Percentiles rank a stretch among this genome's conserved stretches.
These are phyloP conservation scores for Boletus insuetus DNA, from an alignment of 768 basidiomycete genomes.

Conservation along the genomic window DNA sequence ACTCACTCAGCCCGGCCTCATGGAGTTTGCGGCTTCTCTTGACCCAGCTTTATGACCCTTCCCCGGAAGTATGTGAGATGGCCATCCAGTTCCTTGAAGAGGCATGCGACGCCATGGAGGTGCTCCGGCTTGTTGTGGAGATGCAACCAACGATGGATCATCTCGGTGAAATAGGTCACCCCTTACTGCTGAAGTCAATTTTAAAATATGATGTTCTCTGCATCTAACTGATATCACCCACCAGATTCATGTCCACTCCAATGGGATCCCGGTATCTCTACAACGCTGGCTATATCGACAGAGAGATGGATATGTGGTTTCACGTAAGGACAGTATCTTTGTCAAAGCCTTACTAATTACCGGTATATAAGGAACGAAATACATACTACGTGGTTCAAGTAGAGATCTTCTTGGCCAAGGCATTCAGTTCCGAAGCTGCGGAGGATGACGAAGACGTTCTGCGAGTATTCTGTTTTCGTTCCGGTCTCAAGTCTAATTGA, in stretches of 20 bases:
- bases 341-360: conserved; percentile 4
- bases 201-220: not conserved
- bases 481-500: not conserved
- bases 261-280: conserved; percentile 92
- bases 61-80: conserved; percentile 84
- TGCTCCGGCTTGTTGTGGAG: conserved; percentile 86
- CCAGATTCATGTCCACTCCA: conserved; percentile 90
- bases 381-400: conserved; percentile 90
- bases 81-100: conserved; percentile 89
- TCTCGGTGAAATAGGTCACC: conserved; percentile 88
- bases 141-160: conserved; percentile 96
- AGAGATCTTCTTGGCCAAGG: conserved; percentile 85
- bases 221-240: not conserved
- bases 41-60: conserved; percentile 94
- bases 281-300: conserved; percentile 88
- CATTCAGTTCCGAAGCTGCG: conserved; percentile 53
- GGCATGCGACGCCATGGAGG: conserved; percentile 80
- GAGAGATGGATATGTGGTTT: conserved; percentile 96
- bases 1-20: conserved; percentile 58
- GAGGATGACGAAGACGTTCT: conserved; percentile 69
- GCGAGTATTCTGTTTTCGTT: conserved; percentile 33
- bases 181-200: conserved; percentile 79
- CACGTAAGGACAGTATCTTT: conserved; percentile 52
- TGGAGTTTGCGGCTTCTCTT: conserved; percentile 92
- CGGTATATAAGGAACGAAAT: conserved; percentile 76